These are phyloP conservation scores for Lactarius sp. DNA, from an alignment of 768 basidiomycete species.

Conservation along the genomic window DNA sequence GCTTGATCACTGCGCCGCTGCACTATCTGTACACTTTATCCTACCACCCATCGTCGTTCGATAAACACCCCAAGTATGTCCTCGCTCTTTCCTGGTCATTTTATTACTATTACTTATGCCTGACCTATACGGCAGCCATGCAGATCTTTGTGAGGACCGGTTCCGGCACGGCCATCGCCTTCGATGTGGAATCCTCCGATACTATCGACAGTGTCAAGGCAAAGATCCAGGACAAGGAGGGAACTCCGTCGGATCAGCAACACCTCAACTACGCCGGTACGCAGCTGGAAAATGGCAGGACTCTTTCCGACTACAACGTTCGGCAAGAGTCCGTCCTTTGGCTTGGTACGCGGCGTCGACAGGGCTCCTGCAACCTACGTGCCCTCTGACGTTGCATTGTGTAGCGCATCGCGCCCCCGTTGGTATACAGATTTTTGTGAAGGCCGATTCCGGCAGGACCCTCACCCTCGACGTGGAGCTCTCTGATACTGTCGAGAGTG, in stretches of 20 bases:
- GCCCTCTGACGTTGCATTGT: not conserved
- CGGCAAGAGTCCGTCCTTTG: not conserved
- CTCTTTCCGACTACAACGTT: not conserved
- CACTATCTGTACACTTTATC: not conserved
- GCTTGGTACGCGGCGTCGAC: not conserved
- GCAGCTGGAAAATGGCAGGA: not conserved
- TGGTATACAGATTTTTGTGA: slow-evolving; percentile 27
- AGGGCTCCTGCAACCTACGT: not conserved
- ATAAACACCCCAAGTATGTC: not conserved
- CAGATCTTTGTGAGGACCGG: slow-evolving; percentile 27
- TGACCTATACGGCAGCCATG: slow-evolving; percentile 23
- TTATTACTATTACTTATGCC: not conserved
- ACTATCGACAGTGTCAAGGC: not conserved
- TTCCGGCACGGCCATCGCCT: not conserved
- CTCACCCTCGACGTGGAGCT: slow-evolving; percentile 36
- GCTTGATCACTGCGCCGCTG: not conserved
- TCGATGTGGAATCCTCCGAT: not conserved
- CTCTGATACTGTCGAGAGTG: slow-evolving; percentile 34
- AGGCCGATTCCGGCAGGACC: slow-evolving; percentile 34
- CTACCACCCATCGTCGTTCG: slow-evolving; percentile 10
- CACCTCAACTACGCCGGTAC: not conserved
- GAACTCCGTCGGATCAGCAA: not conserved
- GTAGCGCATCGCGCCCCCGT: not conserved
- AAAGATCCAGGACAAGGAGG: not conserved
- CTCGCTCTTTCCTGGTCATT: not conserved